Percentiles rank a stretch among this genome's conserved stretches.
Conservation (phyloP, 257 asterid species). For the Dorcoceras hygrometricum region DNA sequence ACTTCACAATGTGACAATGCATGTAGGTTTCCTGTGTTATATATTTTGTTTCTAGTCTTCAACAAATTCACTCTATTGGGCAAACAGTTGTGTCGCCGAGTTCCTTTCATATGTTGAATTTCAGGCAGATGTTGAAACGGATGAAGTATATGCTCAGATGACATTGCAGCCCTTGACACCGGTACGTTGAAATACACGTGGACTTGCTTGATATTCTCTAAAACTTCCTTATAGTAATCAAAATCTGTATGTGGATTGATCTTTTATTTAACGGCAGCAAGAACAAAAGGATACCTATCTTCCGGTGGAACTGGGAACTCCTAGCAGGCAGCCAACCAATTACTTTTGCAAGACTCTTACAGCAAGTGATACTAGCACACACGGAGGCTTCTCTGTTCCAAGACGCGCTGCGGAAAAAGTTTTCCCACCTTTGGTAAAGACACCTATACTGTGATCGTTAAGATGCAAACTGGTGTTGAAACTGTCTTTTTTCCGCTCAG, state of each 20-base stretch:
- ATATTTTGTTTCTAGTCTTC: slow-evolving; percentile 9
- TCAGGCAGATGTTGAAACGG: slow-evolving; percentile 99
- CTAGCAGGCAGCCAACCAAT: slow-evolving; percentile 88
- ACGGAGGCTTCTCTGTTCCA: slow-evolving; percentile 98
- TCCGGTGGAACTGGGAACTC: slow-evolving; percentile 85
- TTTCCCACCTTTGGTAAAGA: slow-evolving; percentile 85
- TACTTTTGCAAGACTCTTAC: slow-evolving; percentile 96
- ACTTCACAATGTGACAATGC: slow-evolving; percentile 98
- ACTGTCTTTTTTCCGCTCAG: slow-evolving; percentile 39
- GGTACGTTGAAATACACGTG: slow-evolving; percentile 36
- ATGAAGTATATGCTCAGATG: slow-evolving; percentile 98
- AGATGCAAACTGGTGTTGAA: slow-evolving; percentile 11
- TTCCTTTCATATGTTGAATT: slow-evolving; percentile 28
- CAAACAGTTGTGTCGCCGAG: neutral
- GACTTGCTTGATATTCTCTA: slow-evolving; percentile 14
- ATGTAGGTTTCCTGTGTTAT: slow-evolving; percentile 60
- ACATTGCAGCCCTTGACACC: slow-evolving; percentile 89
- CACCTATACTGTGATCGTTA: slow-evolving; percentile 11
- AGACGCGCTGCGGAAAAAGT: slow-evolving; percentile 99
- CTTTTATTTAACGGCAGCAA: slow-evolving; percentile 48
- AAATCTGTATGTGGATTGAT: slow-evolving; percentile 21
- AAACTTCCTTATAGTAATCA: slow-evolving; percentile 11
- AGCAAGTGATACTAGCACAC: slow-evolving; percentile 96
- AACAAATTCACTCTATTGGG: slow-evolving; percentile 19
- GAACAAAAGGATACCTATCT: slow-evolving; percentile 88